Evolutionary conservation across 2,329 filamentous ascomycete species (phyloP), one percentile per base, ranked within the genome.

Genomic region (Pyrenophora teres): DNA sequence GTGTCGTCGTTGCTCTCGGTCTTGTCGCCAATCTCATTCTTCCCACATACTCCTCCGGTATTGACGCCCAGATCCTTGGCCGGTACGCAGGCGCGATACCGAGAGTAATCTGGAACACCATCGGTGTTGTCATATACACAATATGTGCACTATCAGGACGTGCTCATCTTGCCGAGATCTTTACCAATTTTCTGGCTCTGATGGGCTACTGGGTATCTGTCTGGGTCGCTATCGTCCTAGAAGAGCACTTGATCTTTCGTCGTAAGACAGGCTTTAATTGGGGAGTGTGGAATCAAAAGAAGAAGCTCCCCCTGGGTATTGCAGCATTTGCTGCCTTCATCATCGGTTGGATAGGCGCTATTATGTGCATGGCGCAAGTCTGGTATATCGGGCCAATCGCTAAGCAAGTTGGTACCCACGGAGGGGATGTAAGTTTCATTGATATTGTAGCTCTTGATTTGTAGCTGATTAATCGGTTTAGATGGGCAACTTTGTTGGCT

Each of bases 151-250:
- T 88, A 13, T 86, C 80, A 0, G 86, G 87, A 0, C 80, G 85
- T 12, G 77, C 80, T 19, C 72, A 85, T 58, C 77, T 89, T 2
- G 81, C 84, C 0, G 78, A 78, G 21, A 87, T 89, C 51, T 87
- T 89, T 66, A 84, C 83, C 9, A 88, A 88, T 65, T 88, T 89
- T 67, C 77, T 89, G 4, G 84, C 85, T 0, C 73, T 89, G 18
- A 88, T 89, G 83, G 87, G 86, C 1, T 89, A 88, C 70, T 89
- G 85, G 85, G 79, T 87, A 13, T 80, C 80, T 12, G 83, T 87
- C 38, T 87, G 84, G 83, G 78, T 87, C 16, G 80, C 81, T 1
- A 86, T 89, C 40, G 75, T 83, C 2, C 69, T 85, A 2, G 79
- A 84, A 63, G 87, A 89, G 64, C 81, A 86, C 41, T 67, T 86